Conservation (phyloP, 495 filamentous ascomycete genomes). For the Bacidia gigantensis region DNA sequence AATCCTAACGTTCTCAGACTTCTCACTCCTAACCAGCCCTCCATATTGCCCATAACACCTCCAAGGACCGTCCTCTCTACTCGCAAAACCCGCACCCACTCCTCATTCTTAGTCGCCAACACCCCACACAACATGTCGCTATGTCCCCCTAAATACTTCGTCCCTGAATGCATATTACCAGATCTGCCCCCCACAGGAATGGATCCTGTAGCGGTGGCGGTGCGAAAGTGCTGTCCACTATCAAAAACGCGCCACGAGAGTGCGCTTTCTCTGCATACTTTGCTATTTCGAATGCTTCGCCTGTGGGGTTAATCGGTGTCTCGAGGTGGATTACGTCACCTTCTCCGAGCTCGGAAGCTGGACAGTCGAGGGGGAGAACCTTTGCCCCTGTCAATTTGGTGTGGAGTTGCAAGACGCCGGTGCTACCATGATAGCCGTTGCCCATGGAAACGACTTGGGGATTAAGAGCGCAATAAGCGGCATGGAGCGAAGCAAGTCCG, state of each 20-base stretch:
- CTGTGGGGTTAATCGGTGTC: slow-evolving; percentile 81
- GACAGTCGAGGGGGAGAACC: slow-evolving; percentile 49
- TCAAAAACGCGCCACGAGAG: slow-evolving; percentile 54
- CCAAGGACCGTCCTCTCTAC: slow-evolving; percentile 63
- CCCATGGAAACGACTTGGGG: slow-evolving; percentile 67
- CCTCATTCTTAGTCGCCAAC: slow-evolving; percentile 44
- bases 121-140: slow-evolving; percentile 82
- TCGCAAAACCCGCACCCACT: slow-evolving; percentile 43
- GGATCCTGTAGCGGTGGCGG: slow-evolving; percentile 86
- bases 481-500: slow-evolving; percentile 79
- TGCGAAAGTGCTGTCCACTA: slow-evolving; percentile 82
- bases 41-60: slow-evolving; percentile 75
- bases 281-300: slow-evolving; percentile 58
- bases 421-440: slow-evolving; percentile 84
- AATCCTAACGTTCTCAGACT: slow-evolving; percentile 78
- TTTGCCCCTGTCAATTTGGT: slow-evolving; percentile 54
- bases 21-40: slow-evolving; percentile 81
- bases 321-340: slow-evolving; percentile 88
- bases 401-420: slow-evolving; percentile 63
- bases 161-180: slow-evolving; percentile 77
- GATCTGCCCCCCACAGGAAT: slow-evolving; percentile 61
- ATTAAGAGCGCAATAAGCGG: slow-evolving; percentile 59
- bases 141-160: slow-evolving; percentile 94
- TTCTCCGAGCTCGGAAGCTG: slow-evolving; percentile 37
- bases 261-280: slow-evolving; percentile 60